Evolutionary conservation across 139 green algal genomes (phyloP).

Genomic region (Chlamydomonas applanata): DNA sequence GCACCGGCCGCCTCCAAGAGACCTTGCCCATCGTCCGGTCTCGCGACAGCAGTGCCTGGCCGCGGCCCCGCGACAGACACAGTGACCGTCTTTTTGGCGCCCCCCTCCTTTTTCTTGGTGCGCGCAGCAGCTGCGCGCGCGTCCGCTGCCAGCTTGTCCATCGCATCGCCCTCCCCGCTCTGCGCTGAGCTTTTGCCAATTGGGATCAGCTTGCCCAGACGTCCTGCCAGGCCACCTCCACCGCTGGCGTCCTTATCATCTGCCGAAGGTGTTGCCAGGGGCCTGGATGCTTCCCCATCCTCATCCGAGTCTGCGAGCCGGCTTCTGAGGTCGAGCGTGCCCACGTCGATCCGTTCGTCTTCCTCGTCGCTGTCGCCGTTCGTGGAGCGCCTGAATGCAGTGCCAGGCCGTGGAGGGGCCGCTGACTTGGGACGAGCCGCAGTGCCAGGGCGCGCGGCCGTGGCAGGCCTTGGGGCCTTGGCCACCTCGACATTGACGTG

Average conservation of each 20-base stretch:
- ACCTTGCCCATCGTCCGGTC: no score
- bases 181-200: background rate
- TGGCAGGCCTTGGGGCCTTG: no score
- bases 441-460: no score
- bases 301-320: background rate
- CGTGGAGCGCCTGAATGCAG: no score
- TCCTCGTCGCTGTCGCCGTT: no score
- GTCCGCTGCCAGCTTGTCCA: slow-evolving; percentile 7
- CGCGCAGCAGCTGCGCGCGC: background rate
- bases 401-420: no score
- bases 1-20: no score
- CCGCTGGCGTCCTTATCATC: background rate
- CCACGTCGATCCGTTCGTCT: no score
- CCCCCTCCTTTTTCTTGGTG: slow-evolving; percentile 1
- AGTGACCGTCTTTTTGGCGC: background rate
- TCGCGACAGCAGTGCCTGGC: no score
- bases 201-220: background rate
- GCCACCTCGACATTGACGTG: no score
- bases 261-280: background rate
- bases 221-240: background rate
- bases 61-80: no score
- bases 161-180: background rate
- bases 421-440: no score
- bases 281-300: background rate
- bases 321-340: background rate